A percentile compares a stretch with the other conserved stretches of the same genome.
Evolutionary conservation across 805 yeast genomes (phyloP).

Genomic region (Candida khao-thaluensis): DNA sequence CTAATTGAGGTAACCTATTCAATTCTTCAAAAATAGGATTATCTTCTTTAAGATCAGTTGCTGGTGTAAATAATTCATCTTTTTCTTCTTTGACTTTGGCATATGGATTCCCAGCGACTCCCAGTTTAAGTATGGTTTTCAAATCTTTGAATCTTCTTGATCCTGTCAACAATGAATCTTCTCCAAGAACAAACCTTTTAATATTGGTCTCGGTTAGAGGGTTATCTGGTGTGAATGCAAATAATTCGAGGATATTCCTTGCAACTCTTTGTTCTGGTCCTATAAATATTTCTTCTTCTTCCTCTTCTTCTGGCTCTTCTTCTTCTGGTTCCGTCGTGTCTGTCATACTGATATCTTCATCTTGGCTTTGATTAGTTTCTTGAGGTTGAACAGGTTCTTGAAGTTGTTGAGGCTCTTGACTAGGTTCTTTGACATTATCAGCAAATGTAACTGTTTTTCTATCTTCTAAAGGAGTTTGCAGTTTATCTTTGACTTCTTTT

Average conservation of each 20-base stretch:
- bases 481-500: neutral
- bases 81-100: conserved; percentile 31
- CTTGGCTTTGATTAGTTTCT: neutral
- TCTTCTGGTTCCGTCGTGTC: neutral
- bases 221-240: conserved; percentile 44
- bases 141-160: conserved; percentile 53
- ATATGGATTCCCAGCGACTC: conserved; percentile 38
- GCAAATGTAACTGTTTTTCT: conserved; percentile 16
- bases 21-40: conserved; percentile 42
- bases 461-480: conserved; percentile 2
- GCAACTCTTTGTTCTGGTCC: conserved; percentile 70
- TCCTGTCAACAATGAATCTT: conserved; percentile 52
- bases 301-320: conserved; percentile 5
- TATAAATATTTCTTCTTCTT: conserved; percentile 40
- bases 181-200: conserved; percentile 54
- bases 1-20: conserved; percentile 58
- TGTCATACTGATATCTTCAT: neutral
- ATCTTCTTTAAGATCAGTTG: conserved; percentile 34
- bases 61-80: conserved; percentile 35
- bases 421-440: conserved; percentile 10
- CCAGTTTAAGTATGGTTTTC: conserved; percentile 49
- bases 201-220: conserved; percentile 28
- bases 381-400: too few relatives aligned
- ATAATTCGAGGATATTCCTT: conserved; percentile 52
- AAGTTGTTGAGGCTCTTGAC: too few relatives aligned